Base-by-base conservation (phyloP, 2,329 filamentous ascomycete species). In the Gyromitra esculenta region DNA sequence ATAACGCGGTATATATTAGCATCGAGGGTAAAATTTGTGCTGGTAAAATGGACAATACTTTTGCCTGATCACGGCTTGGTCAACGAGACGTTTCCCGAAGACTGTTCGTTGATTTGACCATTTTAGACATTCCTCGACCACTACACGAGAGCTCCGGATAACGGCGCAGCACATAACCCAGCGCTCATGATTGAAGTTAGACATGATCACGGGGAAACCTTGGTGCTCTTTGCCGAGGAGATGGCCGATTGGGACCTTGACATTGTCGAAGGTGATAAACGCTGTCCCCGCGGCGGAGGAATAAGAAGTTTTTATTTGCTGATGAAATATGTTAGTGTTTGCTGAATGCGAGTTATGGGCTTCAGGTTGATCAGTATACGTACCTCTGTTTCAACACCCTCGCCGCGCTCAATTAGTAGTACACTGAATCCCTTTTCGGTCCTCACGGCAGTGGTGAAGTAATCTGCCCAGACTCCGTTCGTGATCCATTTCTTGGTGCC, bases 91-190 rank as follows among this genome's bases (percentile, higher is more conserved):
- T 86, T 95, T 95, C 82, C 89, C 89, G 82, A 96, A 96, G 79
- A 96, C 92, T 35, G 94, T 86, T 64, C 93, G 90, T 84, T 97
- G 94, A 85, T 96, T 93, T 41, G 90, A 87, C 93, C 94, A 97
- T 83, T 96, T 96, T 78, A 96, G 85, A 81, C 90, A 95, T 82
- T 96, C 93, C 83, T 96, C 92, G 11, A 93, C 90, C 13, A 95
- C 88, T 0, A 87, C 87, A 78, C 92, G 88, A 69, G 87, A 89
- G 83, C 88, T 86, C 65, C 91, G 89, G 76, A 91, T 87, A 2
- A 90, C 89, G 65, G 85, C 89, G 79, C 85, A 85, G 84, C 79
- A 79, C 82, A 84, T 79, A 79, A 83, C 82, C 81, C 82, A 83
- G 18, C 82, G 81, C 43, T 79, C 77, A 21, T 74, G 68, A 48